These are phyloP conservation scores for Ganoderma multipileum DNA, from an alignment of 1,284 basidiomycete species.

Conservation along the genomic window DNA sequence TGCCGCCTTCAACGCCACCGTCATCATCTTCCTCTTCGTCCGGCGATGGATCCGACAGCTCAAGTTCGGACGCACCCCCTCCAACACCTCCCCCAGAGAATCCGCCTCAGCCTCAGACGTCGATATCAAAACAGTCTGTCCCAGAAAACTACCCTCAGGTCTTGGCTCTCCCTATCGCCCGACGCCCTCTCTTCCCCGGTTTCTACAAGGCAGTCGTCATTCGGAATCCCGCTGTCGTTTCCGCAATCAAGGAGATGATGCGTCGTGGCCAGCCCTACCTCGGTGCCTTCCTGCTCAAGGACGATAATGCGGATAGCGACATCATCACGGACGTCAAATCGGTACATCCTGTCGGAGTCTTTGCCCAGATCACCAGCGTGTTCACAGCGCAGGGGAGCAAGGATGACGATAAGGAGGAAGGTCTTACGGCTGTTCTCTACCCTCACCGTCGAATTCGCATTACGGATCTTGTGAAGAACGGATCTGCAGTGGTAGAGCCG, in stretches of 20 bases:
- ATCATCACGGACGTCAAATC: slow-evolving; percentile 89
- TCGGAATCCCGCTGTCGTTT: slow-evolving; percentile 89
- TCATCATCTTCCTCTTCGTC: slow-evolving; percentile 38
- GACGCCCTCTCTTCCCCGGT: slow-evolving; percentile 95
- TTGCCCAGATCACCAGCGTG: slow-evolving; percentile 96
- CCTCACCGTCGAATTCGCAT: slow-evolving; percentile 94
- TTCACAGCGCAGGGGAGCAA: slow-evolving; percentile 66
- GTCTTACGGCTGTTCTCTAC: slow-evolving; percentile 94
- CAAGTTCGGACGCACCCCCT: slow-evolving; percentile 37
- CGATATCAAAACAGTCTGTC: slow-evolving; percentile 83
- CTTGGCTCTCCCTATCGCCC: slow-evolving; percentile 94
- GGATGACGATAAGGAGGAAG: slow-evolving; percentile 79
- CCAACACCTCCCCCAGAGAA: slow-evolving; percentile 43
- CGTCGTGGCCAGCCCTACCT: slow-evolving; percentile 97
- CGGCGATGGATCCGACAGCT: slow-evolving; percentile 39
- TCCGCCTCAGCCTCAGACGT: slow-evolving; percentile 52
- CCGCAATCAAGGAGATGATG: slow-evolving; percentile 96
- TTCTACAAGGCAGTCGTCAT: slow-evolving; percentile 98
- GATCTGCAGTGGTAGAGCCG: slow-evolving; percentile 55
- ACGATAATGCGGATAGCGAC: slow-evolving; percentile 93
- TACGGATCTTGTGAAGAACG: slow-evolving; percentile 82
- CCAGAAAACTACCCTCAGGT: slow-evolving; percentile 94
- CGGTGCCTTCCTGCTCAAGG: slow-evolving; percentile 97
- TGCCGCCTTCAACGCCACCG: slow-evolving; percentile 37
- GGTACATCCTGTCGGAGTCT: slow-evolving; percentile 95